Conservation (phyloP, 192 early-diverging fungal genomes). For the Coemansia asiatica region DNA sequence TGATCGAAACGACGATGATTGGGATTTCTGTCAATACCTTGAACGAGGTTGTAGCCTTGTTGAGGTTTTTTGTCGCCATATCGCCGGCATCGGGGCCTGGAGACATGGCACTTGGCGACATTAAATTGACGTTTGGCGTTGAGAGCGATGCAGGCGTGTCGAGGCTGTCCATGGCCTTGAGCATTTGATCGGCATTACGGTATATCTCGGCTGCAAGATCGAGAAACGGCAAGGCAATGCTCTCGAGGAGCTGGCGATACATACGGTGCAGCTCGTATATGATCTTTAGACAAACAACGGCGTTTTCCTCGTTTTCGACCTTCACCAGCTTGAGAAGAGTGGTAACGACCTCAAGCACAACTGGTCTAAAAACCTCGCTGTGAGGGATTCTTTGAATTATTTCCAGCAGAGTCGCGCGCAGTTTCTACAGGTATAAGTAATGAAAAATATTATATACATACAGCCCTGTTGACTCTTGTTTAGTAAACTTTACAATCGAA, state of each 20-base stretch:
- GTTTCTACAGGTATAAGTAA: slow-evolving; percentile 60
- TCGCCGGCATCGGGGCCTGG: slow-evolving; percentile 66
- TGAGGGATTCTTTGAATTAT: slow-evolving; percentile 91
- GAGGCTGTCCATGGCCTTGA: slow-evolving; percentile 72
- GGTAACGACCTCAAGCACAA: slow-evolving; percentile 74
- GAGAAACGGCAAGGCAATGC: slow-evolving; percentile 85
- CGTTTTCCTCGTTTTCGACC: slow-evolving; percentile 98
- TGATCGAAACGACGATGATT: slow-evolving; percentile 93
- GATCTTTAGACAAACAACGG: slow-evolving; percentile 86
- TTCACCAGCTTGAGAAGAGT: slow-evolving; percentile 74
- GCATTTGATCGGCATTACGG: slow-evolving; percentile 73
- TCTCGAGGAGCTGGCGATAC: slow-evolving; percentile 79
- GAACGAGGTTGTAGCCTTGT: slow-evolving; percentile 80
- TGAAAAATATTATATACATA: too few species aligned
- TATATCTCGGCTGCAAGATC: slow-evolving; percentile 94
- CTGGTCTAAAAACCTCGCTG: slow-evolving; percentile 77
- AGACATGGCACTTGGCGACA: slow-evolving; percentile 75
- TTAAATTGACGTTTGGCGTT: slow-evolving; percentile 45
- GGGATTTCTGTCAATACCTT: slow-evolving; percentile 99
- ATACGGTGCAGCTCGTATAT: slow-evolving; percentile 94
- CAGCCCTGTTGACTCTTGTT: neutral
- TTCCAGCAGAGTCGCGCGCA: slow-evolving; percentile 85
- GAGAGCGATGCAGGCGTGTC: slow-evolving; percentile 62
- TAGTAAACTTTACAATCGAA: neutral
- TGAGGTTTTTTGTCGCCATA: slow-evolving; percentile 64